phyloP scores from a whole-genome alignment of 1,284 basidiomycete genomes.

The Mixia osmundae region DNA sequence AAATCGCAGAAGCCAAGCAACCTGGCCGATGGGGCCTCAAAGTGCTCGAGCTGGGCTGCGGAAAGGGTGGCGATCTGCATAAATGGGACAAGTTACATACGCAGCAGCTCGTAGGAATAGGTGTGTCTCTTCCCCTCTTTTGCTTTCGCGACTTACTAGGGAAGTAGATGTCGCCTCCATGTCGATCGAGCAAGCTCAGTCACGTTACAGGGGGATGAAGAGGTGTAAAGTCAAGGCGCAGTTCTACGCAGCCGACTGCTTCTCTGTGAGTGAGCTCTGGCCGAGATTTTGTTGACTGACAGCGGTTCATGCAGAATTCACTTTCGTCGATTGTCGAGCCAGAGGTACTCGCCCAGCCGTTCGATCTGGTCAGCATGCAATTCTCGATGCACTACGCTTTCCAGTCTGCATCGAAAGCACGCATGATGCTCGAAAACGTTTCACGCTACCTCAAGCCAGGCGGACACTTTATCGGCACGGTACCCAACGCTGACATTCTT shows the following conservation, averaged over 20 bases:
- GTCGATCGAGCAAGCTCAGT: conserved; percentile 69
- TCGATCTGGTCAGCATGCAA: conserved; percentile 91
- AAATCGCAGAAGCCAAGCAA: background rate
- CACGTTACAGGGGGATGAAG: conserved; percentile 35
- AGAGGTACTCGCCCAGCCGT: conserved; percentile 32
- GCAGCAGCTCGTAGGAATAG: conserved; percentile 53
- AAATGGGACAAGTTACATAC: conserved; percentile 88
- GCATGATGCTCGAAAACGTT: conserved; percentile 84
- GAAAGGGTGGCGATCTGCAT: conserved; percentile 87
- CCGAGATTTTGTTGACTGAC: background rate
- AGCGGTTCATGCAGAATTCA: conserved; percentile 26
- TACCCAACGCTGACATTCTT: conserved; percentile 61
- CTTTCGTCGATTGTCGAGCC: conserved; percentile 45
- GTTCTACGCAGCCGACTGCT: conserved; percentile 79
- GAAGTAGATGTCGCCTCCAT: conserved; percentile 65
- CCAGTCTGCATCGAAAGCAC: conserved; percentile 58
- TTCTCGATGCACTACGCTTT: conserved; percentile 99
- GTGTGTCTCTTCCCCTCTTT: conserved; percentile 27
- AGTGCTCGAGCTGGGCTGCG: conserved; percentile 88
- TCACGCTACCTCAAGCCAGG: conserved; percentile 51
- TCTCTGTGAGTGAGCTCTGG: conserved; percentile 27
- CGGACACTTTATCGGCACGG: conserved; percentile 80
- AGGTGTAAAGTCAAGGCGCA: conserved; percentile 40
- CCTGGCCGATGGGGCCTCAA: conserved; percentile 28
- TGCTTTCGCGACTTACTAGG: background rate